Evolutionary conservation across 306 rosid genomes (phyloP).

Genomic region (Vigna nakashimae): DNA sequence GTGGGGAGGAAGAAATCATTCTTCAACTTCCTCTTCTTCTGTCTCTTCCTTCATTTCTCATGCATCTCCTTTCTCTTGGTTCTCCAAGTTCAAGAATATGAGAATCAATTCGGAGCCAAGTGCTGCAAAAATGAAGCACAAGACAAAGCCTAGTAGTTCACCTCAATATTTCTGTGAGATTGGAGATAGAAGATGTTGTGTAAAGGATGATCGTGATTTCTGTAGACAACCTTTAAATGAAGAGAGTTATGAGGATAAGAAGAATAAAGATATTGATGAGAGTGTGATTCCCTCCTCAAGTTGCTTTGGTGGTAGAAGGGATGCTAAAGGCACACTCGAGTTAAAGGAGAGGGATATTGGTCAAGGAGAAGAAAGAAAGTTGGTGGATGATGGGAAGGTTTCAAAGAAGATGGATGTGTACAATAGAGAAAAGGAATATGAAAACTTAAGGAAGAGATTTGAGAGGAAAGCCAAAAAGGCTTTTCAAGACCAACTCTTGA

Average conservation of each 20-base stretch:
- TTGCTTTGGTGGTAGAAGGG: constrained; percentile 38
- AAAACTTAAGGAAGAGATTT: constrained; percentile 52
- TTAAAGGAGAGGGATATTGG: constrained; percentile 47
- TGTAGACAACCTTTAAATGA: constrained; percentile 64
- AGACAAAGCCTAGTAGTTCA: constrained; percentile 52
- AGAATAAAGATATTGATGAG: constrained; percentile 46
- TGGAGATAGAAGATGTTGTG: constrained; percentile 41
- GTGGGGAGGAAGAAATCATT: constrained; percentile 66
- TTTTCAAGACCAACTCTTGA: constrained; percentile 47
- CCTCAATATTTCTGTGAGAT: constrained; percentile 32
- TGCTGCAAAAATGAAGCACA: constrained; percentile 49
- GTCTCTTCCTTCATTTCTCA: constrained; percentile 61
- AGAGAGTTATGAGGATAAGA: constrained; percentile 49
- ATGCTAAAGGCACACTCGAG: constrained; percentile 43
- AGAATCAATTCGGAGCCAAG: constrained; percentile 50
- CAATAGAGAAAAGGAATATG: constrained; percentile 49
- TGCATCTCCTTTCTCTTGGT: constrained; percentile 73
- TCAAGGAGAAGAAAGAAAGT: constrained; percentile 41
- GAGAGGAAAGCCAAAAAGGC: constrained; percentile 52
- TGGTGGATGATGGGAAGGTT: constrained; percentile 44
- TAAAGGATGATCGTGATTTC: constrained; percentile 50
- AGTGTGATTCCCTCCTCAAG: constrained; percentile 41
- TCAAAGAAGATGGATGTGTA: constrained; percentile 31
- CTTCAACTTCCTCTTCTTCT: constrained; percentile 56
- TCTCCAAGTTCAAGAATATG: constrained; percentile 78